These are phyloP conservation scores for Umbellularia californica DNA, from an alignment of 164 flowering plant genomes.

Conservation along the genomic window DNA sequence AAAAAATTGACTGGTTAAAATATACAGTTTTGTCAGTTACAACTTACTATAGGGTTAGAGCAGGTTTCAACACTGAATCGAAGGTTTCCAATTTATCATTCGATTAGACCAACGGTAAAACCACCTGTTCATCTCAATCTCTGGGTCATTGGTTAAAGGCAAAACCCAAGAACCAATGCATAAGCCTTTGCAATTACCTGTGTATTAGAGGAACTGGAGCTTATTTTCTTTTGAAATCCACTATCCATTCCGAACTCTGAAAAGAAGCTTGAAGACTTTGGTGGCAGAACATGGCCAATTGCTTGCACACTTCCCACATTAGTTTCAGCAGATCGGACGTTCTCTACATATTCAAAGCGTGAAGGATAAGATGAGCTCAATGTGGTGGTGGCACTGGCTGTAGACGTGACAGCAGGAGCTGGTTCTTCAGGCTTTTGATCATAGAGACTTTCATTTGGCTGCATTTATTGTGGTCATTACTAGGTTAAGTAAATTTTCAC, in stretches of 20 bases:
- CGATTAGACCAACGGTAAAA: too few relatives aligned
- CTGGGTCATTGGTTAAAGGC: too few relatives aligned
- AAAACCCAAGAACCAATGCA: too few relatives aligned
- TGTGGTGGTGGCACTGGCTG: constrained; percentile 36
- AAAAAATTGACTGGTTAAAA: too few relatives aligned
- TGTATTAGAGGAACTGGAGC: constrained; percentile 60
- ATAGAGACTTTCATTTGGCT: constrained; percentile 89
- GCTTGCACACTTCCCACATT: constrained; percentile 54
- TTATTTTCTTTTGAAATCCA: constrained; percentile 59
- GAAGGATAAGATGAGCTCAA: constrained; percentile 52
- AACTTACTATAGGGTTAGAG: too few relatives aligned
- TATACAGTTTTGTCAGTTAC: too few relatives aligned
- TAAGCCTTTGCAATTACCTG: constrained; percentile 39
- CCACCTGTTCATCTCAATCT: too few relatives aligned
- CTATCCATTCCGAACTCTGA: constrained; percentile 90
- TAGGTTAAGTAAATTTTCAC: background rate
- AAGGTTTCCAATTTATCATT: too few relatives aligned
- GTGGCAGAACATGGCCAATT: constrained; percentile 77
- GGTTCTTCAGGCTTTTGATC: constrained; percentile 97
- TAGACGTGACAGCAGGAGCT: constrained; percentile 43
- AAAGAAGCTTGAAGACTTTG: constrained; percentile 83
- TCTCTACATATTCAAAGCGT: constrained; percentile 86
- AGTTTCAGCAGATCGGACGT: constrained; percentile 42
- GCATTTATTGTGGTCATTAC: constrained; percentile 19
- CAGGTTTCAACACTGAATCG: too few relatives aligned